Evolutionary conservation across 495 filamentous ascomycete species (phyloP), one percentile per base, ranked within the genome.

Genomic region (Trichoderma asperelloides): DNA sequence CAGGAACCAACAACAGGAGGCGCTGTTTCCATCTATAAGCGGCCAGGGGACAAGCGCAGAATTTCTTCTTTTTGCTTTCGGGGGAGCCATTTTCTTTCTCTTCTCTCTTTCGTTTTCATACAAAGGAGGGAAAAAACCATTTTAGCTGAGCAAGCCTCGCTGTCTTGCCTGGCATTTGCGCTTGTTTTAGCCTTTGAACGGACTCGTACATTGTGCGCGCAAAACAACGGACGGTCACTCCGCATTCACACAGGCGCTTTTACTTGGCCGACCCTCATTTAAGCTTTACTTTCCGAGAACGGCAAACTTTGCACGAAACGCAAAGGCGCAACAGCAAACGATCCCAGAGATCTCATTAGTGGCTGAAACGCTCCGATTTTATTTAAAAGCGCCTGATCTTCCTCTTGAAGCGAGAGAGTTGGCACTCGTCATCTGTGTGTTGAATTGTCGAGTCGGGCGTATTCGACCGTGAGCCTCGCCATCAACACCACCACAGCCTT

Each of bases 101-200:
- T 60, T 30, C 16, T 33, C 16, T 60, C 25, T 30, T 28, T 60
- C 55, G 55, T 60, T 60, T 60, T 28, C 55, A 60, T 60, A 60
- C 55, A 60, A 60, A 60, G 55, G 47, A 21, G 47, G 3, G 11
- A 51, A 23, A 3, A 47, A n/a, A 18, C 6, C 43, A n/a, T 23
- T 30, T 13, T 11, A 60, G 55, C 55, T 60, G 55, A 60, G 28
- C 55, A 60, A 60, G 55, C 55, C 55, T 60, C 13, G 55, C 28
- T 25, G 33, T 21, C 21, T 60, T 25, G 55, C 55, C 55, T 60
- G 23, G 55, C 28, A 47, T 30, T 60, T 30, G 55, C 30, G 5
- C 25, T 30, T 60, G 55, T 28, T 30, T 60, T 60, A 60, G 55
- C 25, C 55, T 60, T 60, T 60, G 55, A 33, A 60, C 55, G 55